Percentiles rank a stretch among this genome's conserved stretches.
Evolutionary conservation across 352 stramenopile species (phyloP).

Genomic region (Globisporangium paddicum): DNA sequence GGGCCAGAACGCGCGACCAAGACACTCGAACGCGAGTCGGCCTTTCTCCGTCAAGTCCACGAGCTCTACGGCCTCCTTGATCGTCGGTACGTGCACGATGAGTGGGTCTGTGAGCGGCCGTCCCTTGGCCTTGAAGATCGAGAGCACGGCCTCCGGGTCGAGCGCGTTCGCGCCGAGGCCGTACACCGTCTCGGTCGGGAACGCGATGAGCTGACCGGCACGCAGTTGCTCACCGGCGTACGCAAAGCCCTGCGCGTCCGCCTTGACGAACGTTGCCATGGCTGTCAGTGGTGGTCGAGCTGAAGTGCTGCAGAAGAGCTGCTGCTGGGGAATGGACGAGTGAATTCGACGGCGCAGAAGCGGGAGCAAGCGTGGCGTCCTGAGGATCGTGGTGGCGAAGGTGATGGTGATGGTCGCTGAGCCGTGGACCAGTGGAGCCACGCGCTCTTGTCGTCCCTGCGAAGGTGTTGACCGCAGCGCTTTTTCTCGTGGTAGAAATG

Average conservation of each 20-base stretch:
- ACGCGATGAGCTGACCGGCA: constrained; percentile 84
- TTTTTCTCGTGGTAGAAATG: constrained; percentile 9
- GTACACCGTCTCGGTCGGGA: constrained; percentile 99
- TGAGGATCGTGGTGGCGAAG: background rate
- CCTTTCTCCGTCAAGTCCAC: constrained; percentile 76
- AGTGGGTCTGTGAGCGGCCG: constrained; percentile 96
- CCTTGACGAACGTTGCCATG: constrained; percentile 28
- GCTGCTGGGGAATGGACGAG: background rate
- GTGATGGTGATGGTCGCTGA: background rate
- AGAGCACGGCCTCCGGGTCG: constrained; percentile 89
- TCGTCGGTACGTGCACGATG: constrained; percentile 96
- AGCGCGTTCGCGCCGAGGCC: constrained; percentile 97
- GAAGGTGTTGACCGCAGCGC: background rate
- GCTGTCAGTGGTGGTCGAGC: background rate
- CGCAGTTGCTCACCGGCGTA: constrained; percentile 63
- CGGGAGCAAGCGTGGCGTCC: background rate
- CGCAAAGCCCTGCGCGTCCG: constrained; percentile 39
- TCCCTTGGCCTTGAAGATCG: constrained; percentile 96
- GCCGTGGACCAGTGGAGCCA: background rate
- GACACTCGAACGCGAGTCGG: constrained; percentile 66
- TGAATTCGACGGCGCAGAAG: background rate
- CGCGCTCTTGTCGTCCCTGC: background rate
- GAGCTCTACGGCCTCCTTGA: constrained; percentile 86
- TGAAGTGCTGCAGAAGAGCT: background rate
- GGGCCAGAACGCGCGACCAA: constrained; percentile 94